Conservation (phyloP, 768 basidiomycete species). For the Macrocybe gigantea region DNA sequence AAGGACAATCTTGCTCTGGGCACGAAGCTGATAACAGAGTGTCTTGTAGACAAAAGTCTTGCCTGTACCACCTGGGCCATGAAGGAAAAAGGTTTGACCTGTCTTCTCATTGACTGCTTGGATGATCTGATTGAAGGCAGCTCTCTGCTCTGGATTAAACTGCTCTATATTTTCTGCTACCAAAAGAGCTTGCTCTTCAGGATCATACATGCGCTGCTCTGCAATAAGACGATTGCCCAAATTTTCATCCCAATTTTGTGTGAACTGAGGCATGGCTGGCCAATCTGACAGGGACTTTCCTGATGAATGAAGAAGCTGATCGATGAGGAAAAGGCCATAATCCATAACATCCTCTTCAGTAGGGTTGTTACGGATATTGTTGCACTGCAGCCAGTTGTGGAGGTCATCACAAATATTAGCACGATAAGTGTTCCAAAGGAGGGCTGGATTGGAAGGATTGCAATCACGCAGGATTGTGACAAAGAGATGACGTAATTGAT, state of each 20-base stretch:
- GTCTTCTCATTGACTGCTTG: conserved; percentile 14
- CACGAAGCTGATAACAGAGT: conserved; percentile 16
- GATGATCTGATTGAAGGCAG: conserved; percentile 22
- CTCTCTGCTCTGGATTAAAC: conserved; percentile 26
- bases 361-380: conserved; percentile 8
- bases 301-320: conserved; percentile 18
- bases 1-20: conserved; percentile 26
- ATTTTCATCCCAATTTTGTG: conserved; percentile 17
- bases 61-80: conserved; percentile 39
- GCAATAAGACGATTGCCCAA: conserved; percentile 21
- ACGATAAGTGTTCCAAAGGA: conserved; percentile 31
- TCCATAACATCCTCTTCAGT: conserved; percentile 28
- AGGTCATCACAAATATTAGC: conserved; percentile 37
- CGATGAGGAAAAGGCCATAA: conserved; percentile 31
- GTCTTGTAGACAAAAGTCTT: conserved; percentile 42
- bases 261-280: conserved; percentile 24
- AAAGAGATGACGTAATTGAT: conserved; percentile 24
- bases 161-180: conserved; percentile 2
- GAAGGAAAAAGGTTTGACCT: conserved; percentile 28
- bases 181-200: conserved; percentile 5
- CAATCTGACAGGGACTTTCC: conserved; percentile 17
- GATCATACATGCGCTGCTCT: conserved; percentile 26
- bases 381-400: conserved; percentile 9
- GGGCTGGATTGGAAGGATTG: conserved; percentile 21
- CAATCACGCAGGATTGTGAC: conserved; percentile 27